Conservation (phyloP, 1,139 yeast species). For the Yamadazyma kanchanaburiensis region DNA sequence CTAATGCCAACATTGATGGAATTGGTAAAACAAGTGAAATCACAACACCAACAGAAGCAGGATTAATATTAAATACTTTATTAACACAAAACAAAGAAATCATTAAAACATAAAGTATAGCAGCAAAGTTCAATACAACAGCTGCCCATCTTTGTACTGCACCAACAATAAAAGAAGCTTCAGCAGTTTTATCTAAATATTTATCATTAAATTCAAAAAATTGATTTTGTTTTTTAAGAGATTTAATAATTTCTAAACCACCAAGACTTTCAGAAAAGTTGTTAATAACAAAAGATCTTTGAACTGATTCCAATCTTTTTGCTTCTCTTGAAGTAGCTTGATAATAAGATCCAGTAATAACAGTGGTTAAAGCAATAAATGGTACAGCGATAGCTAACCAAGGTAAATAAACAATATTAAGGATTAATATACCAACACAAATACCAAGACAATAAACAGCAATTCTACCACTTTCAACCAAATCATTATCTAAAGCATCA, state of each 20-base stretch:
- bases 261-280: constrained; percentile 71
- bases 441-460: constrained; percentile 41
- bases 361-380: constrained; percentile 22
- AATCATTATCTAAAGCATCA: constrained; percentile 74
- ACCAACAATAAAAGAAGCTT: constrained; percentile 63
- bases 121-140: constrained; percentile 55
- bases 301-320: constrained; percentile 39
- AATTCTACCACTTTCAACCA: constrained; percentile 56
- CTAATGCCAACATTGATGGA: constrained; percentile 45
- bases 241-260: constrained; percentile 71
- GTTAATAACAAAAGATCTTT: constrained; percentile 40
- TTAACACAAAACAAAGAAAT: constrained; percentile 60
- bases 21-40: constrained; percentile 56
- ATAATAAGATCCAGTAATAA: constrained; percentile 50
- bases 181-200: constrained; percentile 60
- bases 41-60: constrained; percentile 71
- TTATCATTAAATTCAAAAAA: constrained; percentile 49
- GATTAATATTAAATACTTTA: constrained; percentile 57
- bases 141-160: constrained; percentile 82
- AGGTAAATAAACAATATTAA: constrained; percentile 70
- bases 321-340: constrained; percentile 35
- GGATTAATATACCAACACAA: constrained; percentile 59
- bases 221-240: constrained; percentile 47
- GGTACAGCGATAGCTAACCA: constrained; percentile 52
- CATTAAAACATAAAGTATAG: constrained; percentile 43